phyloP scores from a whole-genome alignment of 2,329 filamentous ascomycete species.

The Coniosporium tulheliwenetii region DNA sequence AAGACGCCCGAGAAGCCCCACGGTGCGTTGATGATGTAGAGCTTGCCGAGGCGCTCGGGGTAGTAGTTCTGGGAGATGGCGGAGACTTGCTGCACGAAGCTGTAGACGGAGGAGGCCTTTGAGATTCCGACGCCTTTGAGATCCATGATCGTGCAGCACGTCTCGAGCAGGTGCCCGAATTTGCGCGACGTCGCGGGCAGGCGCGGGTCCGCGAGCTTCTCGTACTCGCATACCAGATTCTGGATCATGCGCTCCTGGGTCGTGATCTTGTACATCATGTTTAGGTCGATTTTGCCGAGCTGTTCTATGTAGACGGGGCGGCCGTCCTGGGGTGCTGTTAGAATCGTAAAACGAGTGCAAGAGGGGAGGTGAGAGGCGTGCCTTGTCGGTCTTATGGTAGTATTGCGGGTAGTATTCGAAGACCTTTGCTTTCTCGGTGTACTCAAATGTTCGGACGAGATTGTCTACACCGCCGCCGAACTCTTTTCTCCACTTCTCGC shows the following conservation, averaged over 20 bases:
- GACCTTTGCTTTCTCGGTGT: slow-evolving; percentile 69
- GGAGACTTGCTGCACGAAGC: slow-evolving; percentile 72
- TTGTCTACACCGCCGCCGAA: slow-evolving; percentile 63
- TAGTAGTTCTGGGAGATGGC: slow-evolving; percentile 97
- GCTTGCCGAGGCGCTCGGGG: slow-evolving; percentile 85
- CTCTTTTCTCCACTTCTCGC: slow-evolving; percentile 80
- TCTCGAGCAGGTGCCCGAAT: slow-evolving; percentile 78
- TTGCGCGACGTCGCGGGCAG: slow-evolving; percentile 93
- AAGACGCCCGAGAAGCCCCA: slow-evolving; percentile 89
- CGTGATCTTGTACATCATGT: slow-evolving; percentile 84
- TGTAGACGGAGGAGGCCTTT: slow-evolving; percentile 71
- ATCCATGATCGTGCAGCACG: slow-evolving; percentile 97
- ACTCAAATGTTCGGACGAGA: slow-evolving; percentile 66
- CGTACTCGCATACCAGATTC: slow-evolving; percentile 95
- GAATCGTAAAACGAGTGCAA: neutral
- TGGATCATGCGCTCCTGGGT: slow-evolving; percentile 84
- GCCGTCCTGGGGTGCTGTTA: slow-evolving; percentile 51
- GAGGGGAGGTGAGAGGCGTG: slow-evolving; percentile 12
- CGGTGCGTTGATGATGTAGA: slow-evolving; percentile 96
- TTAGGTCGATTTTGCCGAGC: slow-evolving; percentile 83
- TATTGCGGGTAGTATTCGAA: slow-evolving; percentile 94
- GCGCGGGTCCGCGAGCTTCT: slow-evolving; percentile 84
- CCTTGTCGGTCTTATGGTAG: slow-evolving; percentile 93
- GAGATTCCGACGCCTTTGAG: slow-evolving; percentile 81
- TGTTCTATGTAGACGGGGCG: slow-evolving; percentile 96